Evolutionary conservation across 2,329 filamentous ascomycete species (phyloP), one percentile per base, ranked within the genome.

Genomic region (Hymenotorrendiella dingleyae): DNA sequence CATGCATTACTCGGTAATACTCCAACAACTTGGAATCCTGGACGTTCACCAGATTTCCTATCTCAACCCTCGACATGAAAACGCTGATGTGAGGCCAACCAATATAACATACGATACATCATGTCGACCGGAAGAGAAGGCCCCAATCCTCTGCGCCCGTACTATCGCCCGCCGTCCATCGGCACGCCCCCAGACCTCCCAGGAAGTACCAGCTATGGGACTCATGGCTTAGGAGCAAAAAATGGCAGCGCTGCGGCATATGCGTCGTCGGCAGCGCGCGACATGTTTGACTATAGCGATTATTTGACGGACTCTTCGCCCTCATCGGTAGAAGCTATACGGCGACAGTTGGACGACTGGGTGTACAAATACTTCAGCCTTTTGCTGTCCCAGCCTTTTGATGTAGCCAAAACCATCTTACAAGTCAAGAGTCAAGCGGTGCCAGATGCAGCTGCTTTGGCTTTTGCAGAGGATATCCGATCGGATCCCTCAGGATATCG

Each of bases 291-390:
- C 67, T 95, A 94, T 71, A 84, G 86, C 53, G 86, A 89, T 54
- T 94, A 94, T 63, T 70, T 94, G 17, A 74, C 82, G 29, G 87
- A 94, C 45, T 71, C 78, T 17, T 86, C 84, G 21, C 86, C 85
- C 0, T 86, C 86, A 1, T 74, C 81, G 21, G 73, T 88, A 9
- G 83, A 86, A 54, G 84, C 84, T 50, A 71, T 84, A 32, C 86
- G 84, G 61, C 82, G 84, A 49, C 68, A 94, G 47, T 61, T 95
- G 36, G 89, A 97, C 61, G 83, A 90, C 62, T 78, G 93, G 52
- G 62, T 94, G 64, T 94, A 90, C 82, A 91, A 93, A 62, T 98
- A 98, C 67, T 84, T 83, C 11, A 88, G 84, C 45, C 82, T 95
- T 19, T 66, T 97, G 58, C 82, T 95, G 62, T 85, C 88, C 41